A percentile compares a stretch with the other conserved stretches of the same genome.
These are phyloP conservation scores for Elsinoe necatrix DNA, from an alignment of 2,329 filamentous ascomycete species.

Conservation along the genomic window DNA sequence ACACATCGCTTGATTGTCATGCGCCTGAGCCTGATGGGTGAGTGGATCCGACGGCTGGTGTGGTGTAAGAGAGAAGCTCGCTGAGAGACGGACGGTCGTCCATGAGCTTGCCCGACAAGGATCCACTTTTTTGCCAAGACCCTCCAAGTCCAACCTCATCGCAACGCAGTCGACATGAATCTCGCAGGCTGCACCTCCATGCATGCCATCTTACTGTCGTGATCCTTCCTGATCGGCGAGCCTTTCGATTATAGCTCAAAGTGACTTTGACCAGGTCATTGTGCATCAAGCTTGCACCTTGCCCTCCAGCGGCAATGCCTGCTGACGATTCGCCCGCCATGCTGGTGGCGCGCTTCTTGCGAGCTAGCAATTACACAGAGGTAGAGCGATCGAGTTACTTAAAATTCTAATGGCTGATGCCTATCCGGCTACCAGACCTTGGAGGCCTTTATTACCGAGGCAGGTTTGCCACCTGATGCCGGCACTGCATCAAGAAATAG, in stretches of 20 bases:
- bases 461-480: constrained; percentile 44
- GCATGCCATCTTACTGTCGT: neutral
- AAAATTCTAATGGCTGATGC: constrained; percentile 6
- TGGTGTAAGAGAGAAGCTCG: neutral
- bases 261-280: neutral
- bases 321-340: constrained; percentile 28
- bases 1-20: neutral
- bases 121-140: neutral
- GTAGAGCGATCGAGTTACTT: constrained; percentile 19
- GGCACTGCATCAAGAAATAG: constrained; percentile 32
- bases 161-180: neutral
- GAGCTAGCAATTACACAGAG: constrained; percentile 30
- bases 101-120: neutral
- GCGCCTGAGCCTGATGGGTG: neutral
- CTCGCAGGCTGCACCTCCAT: neutral
- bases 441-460: constrained; percentile 49
- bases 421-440: constrained; percentile 38
- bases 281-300: neutral
- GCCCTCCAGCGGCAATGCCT: constrained; percentile 22
- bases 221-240: neutral
- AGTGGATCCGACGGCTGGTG: neutral
- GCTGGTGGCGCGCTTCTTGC: constrained; percentile 32
- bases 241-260: neutral
- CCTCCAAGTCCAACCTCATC: neutral
- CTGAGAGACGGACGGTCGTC: neutral